Base-by-base conservation (phyloP, 345 rosid species). In the Barbarea vulgaris region DNA sequence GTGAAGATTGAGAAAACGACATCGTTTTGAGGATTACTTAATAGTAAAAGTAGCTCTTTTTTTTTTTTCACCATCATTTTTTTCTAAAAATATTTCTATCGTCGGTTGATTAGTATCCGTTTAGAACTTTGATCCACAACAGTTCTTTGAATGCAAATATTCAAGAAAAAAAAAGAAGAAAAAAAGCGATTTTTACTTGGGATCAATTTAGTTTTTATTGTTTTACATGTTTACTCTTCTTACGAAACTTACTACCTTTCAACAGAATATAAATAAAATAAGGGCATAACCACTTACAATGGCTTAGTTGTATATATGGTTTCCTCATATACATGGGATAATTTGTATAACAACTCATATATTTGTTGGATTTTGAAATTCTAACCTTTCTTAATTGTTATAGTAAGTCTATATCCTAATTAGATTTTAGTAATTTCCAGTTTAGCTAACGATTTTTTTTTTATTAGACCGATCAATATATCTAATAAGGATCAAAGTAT, bases 1-100 rank as follows among this genome's bases (percentile, higher is more conserved):
- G 7, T 64, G 91, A 85, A 72, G 78, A 56, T 31, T 86, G 25
- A 76, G 2, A 64, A 17, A 47, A 70, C 71, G 55, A 2, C 75
- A 7, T 51, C 47, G 18, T 58, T 25, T 36, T 9, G 41, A 3
- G 7, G 42, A 44, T 22, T 44, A 28, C 42, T 60, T 60, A 7
- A 30, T 17, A 24, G 37, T 13, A 24, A 67, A 34, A 67, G 10
- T 50, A 44, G 71, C 48, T 76, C 51, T 0, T 36, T 36, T 22
- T 67, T 60, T 0, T 36, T 36, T 22, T 67, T 10, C 37, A 39
- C 48, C 66, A 54, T 42, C 36, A 17, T 7, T 34, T 56, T 47
- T 19, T n/a, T 41, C 52, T n/a, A 30, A 1, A 30, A 31, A 41
- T 10, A 51, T 56, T 34, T 39, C 4, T 61, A 76, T 81, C 72